A percentile compares a stretch with the other conserved stretches of the same genome.
phyloP scores from a whole-genome alignment of 768 basidiomycete genomes.

The Agrocybe chaxingu region DNA sequence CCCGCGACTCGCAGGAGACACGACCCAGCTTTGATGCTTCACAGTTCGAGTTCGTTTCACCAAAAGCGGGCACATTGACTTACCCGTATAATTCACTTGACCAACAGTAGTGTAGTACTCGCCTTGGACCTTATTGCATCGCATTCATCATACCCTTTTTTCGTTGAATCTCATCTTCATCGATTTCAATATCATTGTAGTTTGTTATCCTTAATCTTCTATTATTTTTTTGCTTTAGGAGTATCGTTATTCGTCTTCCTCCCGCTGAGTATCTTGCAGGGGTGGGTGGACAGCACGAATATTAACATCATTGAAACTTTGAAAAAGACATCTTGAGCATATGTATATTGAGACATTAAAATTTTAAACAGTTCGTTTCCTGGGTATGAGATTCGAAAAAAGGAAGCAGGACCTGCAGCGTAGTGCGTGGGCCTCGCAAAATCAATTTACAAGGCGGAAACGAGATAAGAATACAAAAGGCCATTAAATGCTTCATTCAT shows the following conservation, averaged over 20 bases:
- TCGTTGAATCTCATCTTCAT: conserved; percentile 9
- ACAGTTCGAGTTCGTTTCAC: conserved; percentile 65
- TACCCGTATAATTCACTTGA: conserved; percentile 60
- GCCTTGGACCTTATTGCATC: conserved; percentile 5
- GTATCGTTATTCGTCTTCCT: conserved; percentile 4
- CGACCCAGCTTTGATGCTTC: conserved; percentile 59
- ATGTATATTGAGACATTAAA: conserved; percentile 8
- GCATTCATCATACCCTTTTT: conserved; percentile 10
- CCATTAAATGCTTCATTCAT: too few relatives aligned
- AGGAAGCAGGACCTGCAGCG: conserved; percentile 1
- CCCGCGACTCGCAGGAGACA: conserved; percentile 38
- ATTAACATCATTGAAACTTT: too few relatives aligned
- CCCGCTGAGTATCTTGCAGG: background rate
- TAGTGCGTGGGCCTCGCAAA: conserved; percentile 8
- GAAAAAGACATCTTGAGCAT: conserved; percentile 2
- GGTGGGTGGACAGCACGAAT: too few relatives aligned
- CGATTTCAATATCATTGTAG: conserved; percentile 14
- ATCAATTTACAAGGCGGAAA: conserved; percentile 21
- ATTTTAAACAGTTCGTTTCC: conserved; percentile 4
- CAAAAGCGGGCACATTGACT: conserved; percentile 43
- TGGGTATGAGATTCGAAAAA: background rate
- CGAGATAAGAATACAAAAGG: conserved; percentile 9
- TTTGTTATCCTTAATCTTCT: conserved; percentile 12
- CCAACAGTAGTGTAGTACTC: conserved; percentile 26
- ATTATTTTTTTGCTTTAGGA: conserved; percentile 7